phyloP scores from a whole-genome alignment of 75 land plant species.

The Ceratopteris richardii region DNA sequence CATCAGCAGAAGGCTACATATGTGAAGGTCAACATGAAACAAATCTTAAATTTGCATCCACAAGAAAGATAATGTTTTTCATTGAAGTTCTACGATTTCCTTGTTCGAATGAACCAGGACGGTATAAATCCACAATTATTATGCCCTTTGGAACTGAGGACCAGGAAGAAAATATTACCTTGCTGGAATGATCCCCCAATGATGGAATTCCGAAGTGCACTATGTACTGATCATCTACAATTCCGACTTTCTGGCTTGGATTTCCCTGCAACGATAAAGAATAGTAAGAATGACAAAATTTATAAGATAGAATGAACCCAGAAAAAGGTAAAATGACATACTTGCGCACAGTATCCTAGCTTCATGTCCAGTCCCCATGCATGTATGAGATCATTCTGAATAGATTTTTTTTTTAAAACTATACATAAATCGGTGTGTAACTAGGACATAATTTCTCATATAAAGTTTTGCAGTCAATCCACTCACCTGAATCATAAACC shows the following conservation, averaged over 20 bases:
- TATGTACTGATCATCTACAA: constrained; percentile 44
- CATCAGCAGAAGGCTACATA: too few relatives aligned
- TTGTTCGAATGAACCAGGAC: too few relatives aligned
- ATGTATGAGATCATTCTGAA: constrained; percentile 84
- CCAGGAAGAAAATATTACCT: constrained; percentile 4
- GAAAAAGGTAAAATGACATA: background rate
- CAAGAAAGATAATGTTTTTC: too few relatives aligned
- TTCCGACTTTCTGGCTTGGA: constrained; percentile 30
- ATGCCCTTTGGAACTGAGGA: too few relatives aligned
- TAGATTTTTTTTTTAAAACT: background rate
- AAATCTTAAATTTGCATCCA: too few relatives aligned
- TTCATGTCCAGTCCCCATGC: constrained; percentile 88
- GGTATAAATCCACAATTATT: too few relatives aligned
- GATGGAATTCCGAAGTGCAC: constrained; percentile 48
- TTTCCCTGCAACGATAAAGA: constrained; percentile 22
- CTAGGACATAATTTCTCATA: background rate
- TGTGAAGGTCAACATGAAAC: too few relatives aligned
- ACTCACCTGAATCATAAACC: constrained; percentile 72
- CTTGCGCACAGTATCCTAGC: constrained; percentile 84
- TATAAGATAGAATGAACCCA: constrained; percentile 4
- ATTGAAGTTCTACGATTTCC: too few relatives aligned
- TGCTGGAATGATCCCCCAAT: constrained; percentile 17
- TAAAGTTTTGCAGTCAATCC: too few relatives aligned
- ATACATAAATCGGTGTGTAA: background rate
- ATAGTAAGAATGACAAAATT: constrained; percentile 6